Conservation (phyloP, 345 rosid genomes). For the Populus davidiana region DNA sequence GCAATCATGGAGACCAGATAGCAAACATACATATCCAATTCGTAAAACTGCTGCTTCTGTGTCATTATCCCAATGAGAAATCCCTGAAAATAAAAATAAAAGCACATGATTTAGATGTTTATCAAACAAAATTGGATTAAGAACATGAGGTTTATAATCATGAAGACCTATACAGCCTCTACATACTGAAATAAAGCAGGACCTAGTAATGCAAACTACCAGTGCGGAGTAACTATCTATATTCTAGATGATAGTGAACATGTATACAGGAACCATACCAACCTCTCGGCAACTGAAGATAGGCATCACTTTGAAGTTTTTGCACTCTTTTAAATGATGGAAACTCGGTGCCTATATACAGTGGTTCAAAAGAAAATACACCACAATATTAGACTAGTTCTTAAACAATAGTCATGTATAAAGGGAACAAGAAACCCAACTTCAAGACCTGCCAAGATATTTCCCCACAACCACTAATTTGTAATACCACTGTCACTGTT, state of each 20-base stretch:
- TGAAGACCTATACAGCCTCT: not conserved
- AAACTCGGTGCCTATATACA: slow-evolving; percentile 37
- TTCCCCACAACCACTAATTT: not conserved
- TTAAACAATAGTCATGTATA: not conserved
- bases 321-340: slow-evolving; percentile 39
- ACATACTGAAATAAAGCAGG: not conserved
- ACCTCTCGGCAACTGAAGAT: slow-evolving; percentile 56
- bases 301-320: slow-evolving; percentile 40
- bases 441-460: not conserved
- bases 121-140: not conserved
- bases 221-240: not conserved
- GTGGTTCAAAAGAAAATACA: not conserved
- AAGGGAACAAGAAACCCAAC: not conserved
- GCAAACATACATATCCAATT: slow-evolving; percentile 71
- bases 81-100: slow-evolving; percentile 43
- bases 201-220: not conserved
- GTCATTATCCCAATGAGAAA: slow-evolving; percentile 60
- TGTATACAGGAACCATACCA: slow-evolving; percentile 23
- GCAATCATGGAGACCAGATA: slow-evolving; percentile 1
- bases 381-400: slow-evolving; percentile 5
- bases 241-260: not conserved
- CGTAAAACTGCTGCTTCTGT: slow-evolving; percentile 79
- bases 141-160: not conserved
- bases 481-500: not conserved
- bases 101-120: not conserved